Percentiles rank a stretch among this genome's conserved stretches.
These are phyloP conservation scores for Pichia thaimueangensis DNA, from an alignment of 805 yeast species.

Conservation along the genomic window DNA sequence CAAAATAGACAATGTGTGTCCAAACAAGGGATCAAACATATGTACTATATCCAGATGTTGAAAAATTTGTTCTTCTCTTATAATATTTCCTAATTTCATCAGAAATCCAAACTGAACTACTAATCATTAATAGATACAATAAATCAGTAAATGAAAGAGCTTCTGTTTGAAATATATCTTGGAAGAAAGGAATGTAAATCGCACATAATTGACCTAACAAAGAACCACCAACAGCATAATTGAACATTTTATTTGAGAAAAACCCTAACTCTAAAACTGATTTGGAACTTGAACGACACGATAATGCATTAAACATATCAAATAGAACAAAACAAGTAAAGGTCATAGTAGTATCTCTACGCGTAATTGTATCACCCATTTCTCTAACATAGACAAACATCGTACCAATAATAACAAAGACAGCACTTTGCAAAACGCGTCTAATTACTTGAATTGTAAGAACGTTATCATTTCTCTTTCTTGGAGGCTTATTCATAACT, in stretches of 20 bases:
- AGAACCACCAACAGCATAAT: slow-evolving; percentile 84
- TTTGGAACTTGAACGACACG: slow-evolving; percentile 85
- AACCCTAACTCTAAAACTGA: slow-evolving; percentile 79
- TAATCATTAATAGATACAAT: slow-evolving; percentile 49
- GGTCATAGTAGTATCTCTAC: slow-evolving; percentile 98
- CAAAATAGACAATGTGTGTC: no score
- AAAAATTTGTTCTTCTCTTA: slow-evolving; percentile 14
- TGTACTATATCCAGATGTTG: slow-evolving; percentile 22
- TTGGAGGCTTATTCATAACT: slow-evolving; percentile 95
- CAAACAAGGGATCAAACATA: slow-evolving; percentile 22
- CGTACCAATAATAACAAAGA: slow-evolving; percentile 77
- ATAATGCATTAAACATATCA: slow-evolving; percentile 94
- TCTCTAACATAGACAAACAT: slow-evolving; percentile 79
- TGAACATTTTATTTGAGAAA: slow-evolving; percentile 84
- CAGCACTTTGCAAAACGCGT: slow-evolving; percentile 72
- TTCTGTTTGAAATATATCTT: slow-evolving; percentile 89
- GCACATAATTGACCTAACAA: slow-evolving; percentile 89
- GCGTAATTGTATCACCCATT: slow-evolving; percentile 81
- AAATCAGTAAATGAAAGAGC: slow-evolving; percentile 71
- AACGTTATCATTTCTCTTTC: slow-evolving; percentile 80
- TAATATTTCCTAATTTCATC: slow-evolving; percentile 74
- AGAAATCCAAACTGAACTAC: slow-evolving; percentile 77
- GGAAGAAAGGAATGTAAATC: slow-evolving; percentile 89
- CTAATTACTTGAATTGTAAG: slow-evolving; percentile 62
- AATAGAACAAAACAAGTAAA: slow-evolving; percentile 93